A percentile compares a stretch with the other conserved stretches of the same genome.
phyloP scores from a whole-genome alignment of 108 stramenopile genomes.

The Pseudonitzschia multiseries region DNA sequence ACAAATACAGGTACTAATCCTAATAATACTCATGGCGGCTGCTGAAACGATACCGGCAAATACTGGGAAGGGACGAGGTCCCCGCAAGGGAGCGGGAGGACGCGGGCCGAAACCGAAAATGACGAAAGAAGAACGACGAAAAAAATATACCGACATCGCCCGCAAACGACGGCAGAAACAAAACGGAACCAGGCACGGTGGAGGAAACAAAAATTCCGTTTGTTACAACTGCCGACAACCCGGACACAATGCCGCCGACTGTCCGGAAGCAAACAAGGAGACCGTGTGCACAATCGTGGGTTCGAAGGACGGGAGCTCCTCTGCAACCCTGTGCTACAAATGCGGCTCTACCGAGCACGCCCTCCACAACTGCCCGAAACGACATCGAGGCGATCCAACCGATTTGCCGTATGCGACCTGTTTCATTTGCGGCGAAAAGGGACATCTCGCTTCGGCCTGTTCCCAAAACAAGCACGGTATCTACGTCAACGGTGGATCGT shows the following conservation, averaged over 20 bases:
- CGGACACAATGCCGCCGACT: slow-evolving; percentile 66
- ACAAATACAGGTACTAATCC: too few species aligned
- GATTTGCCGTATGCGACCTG: slow-evolving; percentile 76
- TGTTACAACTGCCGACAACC: slow-evolving; percentile 72
- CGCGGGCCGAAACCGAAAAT: slow-evolving; percentile 52
- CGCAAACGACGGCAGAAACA: slow-evolving; percentile 59
- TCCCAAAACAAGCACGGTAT: slow-evolving; percentile 63
- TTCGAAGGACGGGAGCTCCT: background rate
- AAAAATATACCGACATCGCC: slow-evolving; percentile 77
- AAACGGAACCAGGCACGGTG: background rate
- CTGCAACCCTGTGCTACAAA: slow-evolving; percentile 64
- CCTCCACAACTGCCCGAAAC: slow-evolving; percentile 58
- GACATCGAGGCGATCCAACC: slow-evolving; percentile 25
- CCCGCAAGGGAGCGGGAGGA: background rate
- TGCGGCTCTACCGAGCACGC: slow-evolving; percentile 79
- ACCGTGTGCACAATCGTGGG: background rate
- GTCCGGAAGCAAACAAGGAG: slow-evolving; percentile 31
- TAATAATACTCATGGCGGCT: background rate
- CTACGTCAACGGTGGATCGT: slow-evolving; percentile 74
- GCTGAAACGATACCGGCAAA: background rate
- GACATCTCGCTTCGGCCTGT: slow-evolving; percentile 69
- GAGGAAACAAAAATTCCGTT: slow-evolving; percentile 29
- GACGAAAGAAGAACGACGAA: slow-evolving; percentile 78
- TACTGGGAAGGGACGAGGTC: background rate
- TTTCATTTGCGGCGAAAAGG: slow-evolving; percentile 70